These are phyloP conservation scores for Talaromyces islandicus DNA, from an alignment of 2,329 filamentous ascomycete genomes.

Conservation along the genomic window DNA sequence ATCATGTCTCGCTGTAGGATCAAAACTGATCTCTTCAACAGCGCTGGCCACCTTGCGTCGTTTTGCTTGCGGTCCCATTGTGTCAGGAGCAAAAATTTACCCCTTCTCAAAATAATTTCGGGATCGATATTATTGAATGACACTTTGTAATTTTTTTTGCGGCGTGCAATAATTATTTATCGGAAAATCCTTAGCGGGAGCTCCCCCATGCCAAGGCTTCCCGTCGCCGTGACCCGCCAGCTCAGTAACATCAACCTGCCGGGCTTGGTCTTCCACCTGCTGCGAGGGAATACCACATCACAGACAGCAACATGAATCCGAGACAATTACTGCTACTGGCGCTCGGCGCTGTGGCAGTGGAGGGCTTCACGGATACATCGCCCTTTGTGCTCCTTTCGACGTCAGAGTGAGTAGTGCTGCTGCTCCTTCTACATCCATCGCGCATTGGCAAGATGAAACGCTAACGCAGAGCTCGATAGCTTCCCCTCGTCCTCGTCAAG, in stretches of 20 bases:
- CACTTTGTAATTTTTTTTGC: neutral
- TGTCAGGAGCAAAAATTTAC: neutral
- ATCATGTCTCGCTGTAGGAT: slow-evolving; percentile 70
- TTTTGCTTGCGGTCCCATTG: slow-evolving; percentile 36
- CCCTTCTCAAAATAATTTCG: neutral
- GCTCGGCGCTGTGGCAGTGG: slow-evolving; percentile 52
- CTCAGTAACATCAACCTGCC: slow-evolving; percentile 11
- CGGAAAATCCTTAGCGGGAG: slow-evolving; percentile 13
- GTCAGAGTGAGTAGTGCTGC: slow-evolving; percentile 60
- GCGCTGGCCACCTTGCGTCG: slow-evolving; percentile 56
- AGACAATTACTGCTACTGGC: slow-evolving; percentile 41
- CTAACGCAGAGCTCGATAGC: slow-evolving; percentile 21
- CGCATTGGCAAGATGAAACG: slow-evolving; percentile 15
- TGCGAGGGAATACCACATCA: slow-evolving; percentile 1
- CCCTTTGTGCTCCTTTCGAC: slow-evolving; percentile 88
- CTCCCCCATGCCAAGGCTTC: slow-evolving; percentile 16
- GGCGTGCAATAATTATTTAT: slow-evolving; percentile 1
- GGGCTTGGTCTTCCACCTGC: neutral
- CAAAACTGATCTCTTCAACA: slow-evolving; percentile 80
- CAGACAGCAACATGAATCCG: slow-evolving; percentile 30
- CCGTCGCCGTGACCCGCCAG: slow-evolving; percentile 10
- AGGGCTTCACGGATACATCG: slow-evolving; percentile 78
- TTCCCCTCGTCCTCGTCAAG: slow-evolving; percentile 34
- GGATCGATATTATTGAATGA: neutral
- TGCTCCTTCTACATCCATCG: neutral